These are phyloP conservation scores for Exserohilum turcica DNA, from an alignment of 2,329 filamentous ascomycete species.

Conservation along the genomic window DNA sequence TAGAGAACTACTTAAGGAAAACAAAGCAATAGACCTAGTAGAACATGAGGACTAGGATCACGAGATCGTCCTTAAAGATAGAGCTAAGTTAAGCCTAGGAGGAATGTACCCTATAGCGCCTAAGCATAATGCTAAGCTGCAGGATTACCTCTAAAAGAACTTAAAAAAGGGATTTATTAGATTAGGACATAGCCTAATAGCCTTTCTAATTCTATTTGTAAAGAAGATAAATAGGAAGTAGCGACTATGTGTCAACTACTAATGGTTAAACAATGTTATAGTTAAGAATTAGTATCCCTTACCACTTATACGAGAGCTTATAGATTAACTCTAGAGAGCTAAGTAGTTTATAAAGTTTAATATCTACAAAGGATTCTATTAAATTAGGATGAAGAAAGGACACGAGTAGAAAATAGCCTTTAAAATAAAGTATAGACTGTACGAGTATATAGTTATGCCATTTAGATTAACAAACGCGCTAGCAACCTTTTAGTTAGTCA, in stretches of 20 bases:
- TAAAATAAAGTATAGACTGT: neutral
- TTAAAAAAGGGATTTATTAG: constrained; percentile 1
- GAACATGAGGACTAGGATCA: neutral
- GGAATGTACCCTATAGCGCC: neutral
- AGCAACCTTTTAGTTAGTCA: constrained; percentile 3
- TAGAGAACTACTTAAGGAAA: neutral
- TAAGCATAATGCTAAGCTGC: constrained; percentile 1
- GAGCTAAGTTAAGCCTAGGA: neutral
- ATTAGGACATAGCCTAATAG: neutral
- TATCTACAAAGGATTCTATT: neutral
- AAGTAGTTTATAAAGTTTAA: neutral
- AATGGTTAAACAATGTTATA: neutral
- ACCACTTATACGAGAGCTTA: no score
- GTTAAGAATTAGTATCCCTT: neutral
- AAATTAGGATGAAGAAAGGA: neutral
- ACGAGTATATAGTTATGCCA: neutral
- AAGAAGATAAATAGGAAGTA: no score
- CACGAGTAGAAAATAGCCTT: neutral
- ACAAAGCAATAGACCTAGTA: neutral
- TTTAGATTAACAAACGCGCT: neutral
- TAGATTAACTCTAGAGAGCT: neutral
- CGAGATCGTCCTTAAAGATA: neutral
- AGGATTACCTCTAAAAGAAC: neutral
- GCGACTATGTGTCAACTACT: neutral
- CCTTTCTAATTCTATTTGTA: neutral